Percentiles rank a stretch among this genome's conserved stretches.
Conservation (phyloP, 306 rosid species). For the Trifolium dubium region DNA sequence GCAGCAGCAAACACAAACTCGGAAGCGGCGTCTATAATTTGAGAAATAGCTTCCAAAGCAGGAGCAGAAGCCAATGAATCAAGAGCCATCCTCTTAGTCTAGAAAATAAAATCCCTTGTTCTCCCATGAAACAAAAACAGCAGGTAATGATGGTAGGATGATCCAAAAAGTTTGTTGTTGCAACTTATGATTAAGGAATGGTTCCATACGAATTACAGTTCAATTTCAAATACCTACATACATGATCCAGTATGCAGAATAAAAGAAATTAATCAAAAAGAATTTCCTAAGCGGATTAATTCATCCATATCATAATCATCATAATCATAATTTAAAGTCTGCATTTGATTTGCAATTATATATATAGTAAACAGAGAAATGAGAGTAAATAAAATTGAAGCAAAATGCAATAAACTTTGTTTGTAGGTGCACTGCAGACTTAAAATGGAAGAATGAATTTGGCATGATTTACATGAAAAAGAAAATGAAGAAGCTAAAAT, state of each 20-base stretch:
- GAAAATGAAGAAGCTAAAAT: too few relatives aligned
- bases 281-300: neutral
- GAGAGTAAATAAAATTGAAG: neutral
- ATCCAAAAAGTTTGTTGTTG: constrained; percentile 33
- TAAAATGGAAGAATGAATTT: too few relatives aligned
- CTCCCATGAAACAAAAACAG: constrained; percentile 47
- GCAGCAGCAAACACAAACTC: constrained; percentile 47
- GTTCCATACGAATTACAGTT: constrained; percentile 35
- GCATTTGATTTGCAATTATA: neutral
- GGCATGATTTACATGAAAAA: too few relatives aligned
- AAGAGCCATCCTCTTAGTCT: constrained; percentile 47
- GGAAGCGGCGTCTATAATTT: constrained; percentile 52
- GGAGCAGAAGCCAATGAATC: constrained; percentile 53
- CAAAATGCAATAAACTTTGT: constrained; percentile 1
- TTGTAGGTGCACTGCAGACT: too few relatives aligned
- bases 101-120: constrained; percentile 39
- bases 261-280: constrained; percentile 31
- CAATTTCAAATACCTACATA: constrained; percentile 47
- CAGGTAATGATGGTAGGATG: constrained; percentile 27
- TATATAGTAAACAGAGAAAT: neutral
- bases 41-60: constrained; percentile 52
- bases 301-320: constrained; percentile 15
- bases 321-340: neutral
- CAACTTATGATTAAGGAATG: constrained; percentile 41
- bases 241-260: constrained; percentile 23